Evolutionary conservation across 2,329 filamentous ascomycete genomes (phyloP), one percentile per base, ranked within the genome.

Genomic region (Botrytis paeoniae): DNA sequence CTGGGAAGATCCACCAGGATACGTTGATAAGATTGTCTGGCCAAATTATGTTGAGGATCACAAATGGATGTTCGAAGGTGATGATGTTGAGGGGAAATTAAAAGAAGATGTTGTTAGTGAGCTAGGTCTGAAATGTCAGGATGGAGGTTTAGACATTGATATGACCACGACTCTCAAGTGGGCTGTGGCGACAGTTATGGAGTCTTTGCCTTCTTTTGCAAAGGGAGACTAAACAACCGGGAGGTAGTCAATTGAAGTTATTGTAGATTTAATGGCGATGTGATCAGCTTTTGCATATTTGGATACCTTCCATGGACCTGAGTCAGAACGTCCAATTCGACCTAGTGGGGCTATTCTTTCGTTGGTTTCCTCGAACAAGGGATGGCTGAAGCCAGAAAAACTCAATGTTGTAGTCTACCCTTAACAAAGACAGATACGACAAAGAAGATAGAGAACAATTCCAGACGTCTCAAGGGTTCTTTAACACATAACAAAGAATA

Each of bases 11-110:
- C 96, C 96, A 0, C 94, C 94, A 0, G 95, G 93, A 0, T 99
- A 98, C 81, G 94, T 98, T 54, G 95, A 98, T 81, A 89, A 92
- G 80, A 88, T 99, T 71, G 96, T 99, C 7, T 99, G 96, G 96
- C 95, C 95, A 5, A 95, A 97, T 78, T 98, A 98, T 82, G 93
- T 92, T 5, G 85, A 88, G 70, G 89, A 94, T 78, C 95, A 98
- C 83, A 85, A 85, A 35, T 97, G 93, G 86, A 84, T 99, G 81
- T 96, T 98, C 80, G 82, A 90, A 76, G 83, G 84, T 12, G 91
- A 89, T 0, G 84, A 95, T 80, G 92, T 93, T 0, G 88, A 81
- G 77, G 88, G 88, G 0, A 79, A 82, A 64, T 80, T 90, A 16
- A 84, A 87, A 59, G 80, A 83, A 29, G 82, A 84, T 0, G 84